Evolutionary conservation across 1,139 yeast species (phyloP), one percentile per base, ranked within the genome.

Genomic region (Taphrina pruni): DNA sequence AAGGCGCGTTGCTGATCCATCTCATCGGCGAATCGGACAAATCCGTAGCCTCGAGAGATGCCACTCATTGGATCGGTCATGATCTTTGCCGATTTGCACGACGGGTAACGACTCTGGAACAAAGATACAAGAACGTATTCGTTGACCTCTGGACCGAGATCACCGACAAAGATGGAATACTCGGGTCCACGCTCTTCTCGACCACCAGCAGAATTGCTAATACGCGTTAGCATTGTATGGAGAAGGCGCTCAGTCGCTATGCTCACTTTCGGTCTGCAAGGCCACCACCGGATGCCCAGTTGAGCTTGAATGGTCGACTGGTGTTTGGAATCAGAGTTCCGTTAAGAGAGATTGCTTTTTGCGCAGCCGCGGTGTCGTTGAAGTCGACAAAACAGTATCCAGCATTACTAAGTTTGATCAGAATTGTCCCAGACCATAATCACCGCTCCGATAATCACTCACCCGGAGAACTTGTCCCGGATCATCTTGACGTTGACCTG

Each of bases 321-420:
- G 87, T 78, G 74, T 83, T 83, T 17, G 96, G 94, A 46, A 93
- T 85, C 6, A 83, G 81, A 5, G 83, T 80, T 1, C 97, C 94
- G 78, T 92, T 89, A 72, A 88, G 82, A 57, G 85, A 79, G 60
- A 80, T 75, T 0, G 96, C 97, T 68, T 83, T 83, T n/a, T 87
- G 83, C 1, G 95, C 95, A 14, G 86, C 84, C 32, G 86, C 85
- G 65, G 86, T 85, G 65, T 82, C 81, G 60, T 87, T 84, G 77
- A 93, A 93, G 70, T 90, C 93, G 26, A 93, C 89, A 79, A 93
- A 93, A 77, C 97, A 90, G 79, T 91, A 93, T 43, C 91, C 91
- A 3, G 90, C 88, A 75, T 86, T 88, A 73, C 82, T 70, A 41
- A 66, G 52, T 39, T 12, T 14, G 6, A 14, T n/a, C 43, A 17